These are phyloP conservation scores for Debaryomyces sp. DNA, from an alignment of 1,139 yeast genomes.

Conservation along the genomic window DNA sequence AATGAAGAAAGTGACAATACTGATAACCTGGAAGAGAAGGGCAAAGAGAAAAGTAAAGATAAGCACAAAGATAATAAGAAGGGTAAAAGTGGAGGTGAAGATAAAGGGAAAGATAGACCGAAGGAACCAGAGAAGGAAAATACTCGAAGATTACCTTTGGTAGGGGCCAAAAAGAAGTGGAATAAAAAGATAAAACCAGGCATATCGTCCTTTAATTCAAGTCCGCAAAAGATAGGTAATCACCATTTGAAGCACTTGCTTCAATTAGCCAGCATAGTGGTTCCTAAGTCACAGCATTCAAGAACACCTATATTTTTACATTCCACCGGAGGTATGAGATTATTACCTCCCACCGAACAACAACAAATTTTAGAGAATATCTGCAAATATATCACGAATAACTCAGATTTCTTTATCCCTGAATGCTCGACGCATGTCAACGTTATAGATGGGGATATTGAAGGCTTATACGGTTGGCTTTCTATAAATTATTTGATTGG, in stretches of 20 bases:
- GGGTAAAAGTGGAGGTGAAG: constrained; percentile 1
- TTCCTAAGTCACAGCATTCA: constrained; percentile 68
- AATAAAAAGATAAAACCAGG: constrained; percentile 69
- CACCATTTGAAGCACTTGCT: constrained; percentile 61
- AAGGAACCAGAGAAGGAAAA: constrained; percentile 2
- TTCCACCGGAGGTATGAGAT: constrained; percentile 81
- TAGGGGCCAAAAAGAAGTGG: constrained; percentile 54
- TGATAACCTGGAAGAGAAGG: constrained; percentile 19
- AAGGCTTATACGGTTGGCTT: constrained; percentile 84
- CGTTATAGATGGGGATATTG: constrained; percentile 74
- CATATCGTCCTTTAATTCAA: constrained; percentile 54
- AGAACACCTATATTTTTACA: constrained; percentile 78
- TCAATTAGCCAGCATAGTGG: constrained; percentile 54
- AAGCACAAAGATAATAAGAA: constrained; percentile 1
- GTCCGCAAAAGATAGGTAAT: constrained; percentile 58
- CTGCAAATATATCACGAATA: constrained; percentile 54
- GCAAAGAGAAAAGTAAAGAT: constrained; percentile 7
- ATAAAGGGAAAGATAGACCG: not conserved
- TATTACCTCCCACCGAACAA: constrained; percentile 60
- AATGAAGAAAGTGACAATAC: constrained; percentile 8
- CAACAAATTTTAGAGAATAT: constrained; percentile 50
- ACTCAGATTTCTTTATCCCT: constrained; percentile 60
- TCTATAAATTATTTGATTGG: constrained; percentile 72
- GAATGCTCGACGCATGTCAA: constrained; percentile 63
- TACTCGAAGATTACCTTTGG: constrained; percentile 38